Evolutionary conservation across 306 rosid species (phyloP).

Genomic region (Gastrolobium villosum): DNA sequence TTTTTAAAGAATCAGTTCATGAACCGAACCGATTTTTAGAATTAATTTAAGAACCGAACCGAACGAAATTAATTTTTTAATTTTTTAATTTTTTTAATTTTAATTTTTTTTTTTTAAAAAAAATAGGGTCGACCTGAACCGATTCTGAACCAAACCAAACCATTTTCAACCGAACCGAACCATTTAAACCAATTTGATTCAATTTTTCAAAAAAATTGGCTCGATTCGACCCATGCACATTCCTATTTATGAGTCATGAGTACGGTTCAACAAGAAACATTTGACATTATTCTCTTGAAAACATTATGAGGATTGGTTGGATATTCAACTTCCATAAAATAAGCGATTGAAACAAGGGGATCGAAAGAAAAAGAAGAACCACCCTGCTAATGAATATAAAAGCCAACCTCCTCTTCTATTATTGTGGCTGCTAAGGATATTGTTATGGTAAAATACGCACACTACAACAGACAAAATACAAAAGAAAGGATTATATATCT

Average conservation of each 20-base stretch:
- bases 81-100: too few relatives aligned
- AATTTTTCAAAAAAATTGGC: too few relatives aligned
- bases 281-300: constrained; percentile 19
- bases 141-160: too few relatives aligned
- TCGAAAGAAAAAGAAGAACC: constrained; percentile 27
- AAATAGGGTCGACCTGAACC: too few relatives aligned
- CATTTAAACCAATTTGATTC: too few relatives aligned
- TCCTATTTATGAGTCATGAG: not conserved
- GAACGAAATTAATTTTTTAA: too few relatives aligned
- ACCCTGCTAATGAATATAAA: constrained; percentile 7
- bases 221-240: too few relatives aligned
- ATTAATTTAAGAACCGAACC: too few relatives aligned
- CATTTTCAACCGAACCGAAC: too few relatives aligned
- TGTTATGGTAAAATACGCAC: not conserved
- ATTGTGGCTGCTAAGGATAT: constrained; percentile 42
- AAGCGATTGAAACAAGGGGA: not conserved
- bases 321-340: constrained; percentile 37
- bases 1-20: too few relatives aligned
- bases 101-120: too few relatives aligned
- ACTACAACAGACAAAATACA: constrained; percentile 14
- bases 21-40: too few relatives aligned
- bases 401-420: constrained; percentile 38
- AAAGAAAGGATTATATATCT: constrained; percentile 13
- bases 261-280: constrained; percentile 1
- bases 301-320: constrained; percentile 29